phyloP scores from a whole-genome alignment of 2,329 filamentous ascomycete species.

The Colletotrichum truncatum region DNA sequence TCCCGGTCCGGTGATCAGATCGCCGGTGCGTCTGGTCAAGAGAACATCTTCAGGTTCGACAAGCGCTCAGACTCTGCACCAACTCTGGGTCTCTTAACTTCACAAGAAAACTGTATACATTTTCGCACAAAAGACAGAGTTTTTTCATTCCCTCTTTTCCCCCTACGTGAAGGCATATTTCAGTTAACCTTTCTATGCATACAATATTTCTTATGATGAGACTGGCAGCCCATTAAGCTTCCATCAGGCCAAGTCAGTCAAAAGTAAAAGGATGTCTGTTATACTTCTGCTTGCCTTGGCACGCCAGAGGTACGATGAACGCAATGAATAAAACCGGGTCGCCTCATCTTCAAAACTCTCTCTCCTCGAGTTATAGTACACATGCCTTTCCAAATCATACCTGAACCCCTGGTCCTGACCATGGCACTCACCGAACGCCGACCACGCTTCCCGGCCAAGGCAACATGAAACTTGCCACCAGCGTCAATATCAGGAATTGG shows the following conservation, averaged over 20 bases:
- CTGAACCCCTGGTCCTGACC: background rate
- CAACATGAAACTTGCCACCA: slow-evolving; percentile 17
- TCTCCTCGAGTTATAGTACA: background rate
- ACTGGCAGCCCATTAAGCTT: too few relatives aligned
- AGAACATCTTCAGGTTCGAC: background rate
- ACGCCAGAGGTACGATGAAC: background rate
- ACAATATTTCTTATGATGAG: too few relatives aligned
- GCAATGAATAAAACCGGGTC: background rate
- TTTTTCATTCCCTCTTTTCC: background rate
- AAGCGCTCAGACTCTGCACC: background rate
- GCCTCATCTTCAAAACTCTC: slow-evolving; percentile 6
- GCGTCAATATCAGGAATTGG: slow-evolving; percentile 1
- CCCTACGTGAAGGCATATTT: background rate
- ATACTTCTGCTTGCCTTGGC: background rate
- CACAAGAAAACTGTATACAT: background rate
- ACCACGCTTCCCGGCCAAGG: background rate
- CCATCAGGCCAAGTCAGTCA: background rate
- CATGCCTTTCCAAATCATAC: background rate
- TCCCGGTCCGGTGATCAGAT: slow-evolving; percentile 15
- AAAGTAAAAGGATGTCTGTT: background rate
- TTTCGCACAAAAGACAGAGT: background rate
- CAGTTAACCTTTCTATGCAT: too few relatives aligned
- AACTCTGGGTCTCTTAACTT: background rate
- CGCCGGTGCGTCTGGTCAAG: slow-evolving; percentile 2
- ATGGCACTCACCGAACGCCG: background rate